Evolutionary conservation across 1,284 basidiomycete species (phyloP).

Genomic region (Heterobasidion irregulare): DNA sequence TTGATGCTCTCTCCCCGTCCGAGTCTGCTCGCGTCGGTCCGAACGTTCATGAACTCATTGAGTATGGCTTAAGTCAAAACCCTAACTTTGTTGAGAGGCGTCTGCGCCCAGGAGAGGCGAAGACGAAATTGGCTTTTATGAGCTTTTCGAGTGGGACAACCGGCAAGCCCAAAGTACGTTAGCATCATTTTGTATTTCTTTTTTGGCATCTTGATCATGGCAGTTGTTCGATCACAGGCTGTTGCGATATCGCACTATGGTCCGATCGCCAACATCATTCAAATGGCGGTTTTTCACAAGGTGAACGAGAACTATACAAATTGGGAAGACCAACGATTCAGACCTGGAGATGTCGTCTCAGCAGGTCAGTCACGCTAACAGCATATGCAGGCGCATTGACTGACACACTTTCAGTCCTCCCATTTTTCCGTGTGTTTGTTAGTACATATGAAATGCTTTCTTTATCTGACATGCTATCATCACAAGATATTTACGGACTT

Average conservation of each 20-base stretch:
- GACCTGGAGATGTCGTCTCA: conserved; percentile 47
- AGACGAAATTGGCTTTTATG: conserved; percentile 63
- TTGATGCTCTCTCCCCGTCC: conserved; percentile 25
- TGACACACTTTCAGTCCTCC: conserved; percentile 17
- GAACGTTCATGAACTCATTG: conserved; percentile 47
- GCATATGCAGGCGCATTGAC: neutral
- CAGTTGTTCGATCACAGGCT: conserved; percentile 31
- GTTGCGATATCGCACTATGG: conserved; percentile 63
- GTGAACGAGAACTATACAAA: conserved; percentile 28
- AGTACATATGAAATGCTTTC: neutral
- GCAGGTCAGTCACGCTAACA: conserved; percentile 25
- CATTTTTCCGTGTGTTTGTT: conserved; percentile 24
- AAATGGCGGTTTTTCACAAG: conserved; percentile 40
- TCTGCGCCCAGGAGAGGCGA: conserved; percentile 55
- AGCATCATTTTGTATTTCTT: neutral
- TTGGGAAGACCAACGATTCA: conserved; percentile 25
- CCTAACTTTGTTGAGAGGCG: conserved; percentile 38
- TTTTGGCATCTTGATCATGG: conserved; percentile 18
- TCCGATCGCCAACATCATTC: conserved; percentile 57
- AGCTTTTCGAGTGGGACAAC: conserved; percentile 81
- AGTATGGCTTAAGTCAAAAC: conserved; percentile 37
- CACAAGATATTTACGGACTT: conserved; percentile 64
- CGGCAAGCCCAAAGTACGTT: conserved; percentile 59
- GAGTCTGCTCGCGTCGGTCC: conserved; percentile 7
- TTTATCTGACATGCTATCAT: neutral